Conservation (phyloP, 225 moss, liverwort and hornwort species). For the Rhytidiadelphus loreus region DNA sequence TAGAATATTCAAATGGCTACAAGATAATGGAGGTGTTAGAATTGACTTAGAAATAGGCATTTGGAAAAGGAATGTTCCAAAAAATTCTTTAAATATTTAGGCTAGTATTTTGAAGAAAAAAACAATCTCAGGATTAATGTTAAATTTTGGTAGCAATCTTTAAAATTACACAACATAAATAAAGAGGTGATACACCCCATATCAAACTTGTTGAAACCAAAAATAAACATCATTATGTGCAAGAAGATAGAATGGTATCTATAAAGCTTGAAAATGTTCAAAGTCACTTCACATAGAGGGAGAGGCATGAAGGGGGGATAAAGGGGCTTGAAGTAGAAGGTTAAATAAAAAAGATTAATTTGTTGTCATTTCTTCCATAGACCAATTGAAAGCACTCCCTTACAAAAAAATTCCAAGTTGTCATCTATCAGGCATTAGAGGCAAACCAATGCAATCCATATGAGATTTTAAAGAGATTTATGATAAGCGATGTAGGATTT, state of each 20-base stretch:
- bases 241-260: neutral
- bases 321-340: neutral
- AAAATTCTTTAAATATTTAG: no score
- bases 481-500: neutral
- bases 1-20: neutral
- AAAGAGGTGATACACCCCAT: fast-evolving
- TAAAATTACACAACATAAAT: neutral
- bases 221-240: neutral
- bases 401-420: neutral
- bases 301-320: no score
- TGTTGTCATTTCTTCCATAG: neutral
- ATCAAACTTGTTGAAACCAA: neutral
- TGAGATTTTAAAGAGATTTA: neutral
- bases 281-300: neutral
- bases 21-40: neutral
- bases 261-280: neutral
- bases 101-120: neutral
- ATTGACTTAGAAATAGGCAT: neutral
- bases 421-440: neutral
- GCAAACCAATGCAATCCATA: neutral
- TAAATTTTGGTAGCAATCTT: neutral
- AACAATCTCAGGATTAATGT: no score
- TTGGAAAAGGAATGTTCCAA: neutral
- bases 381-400: neutral
- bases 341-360: neutral